Evolutionary conservation across 2,329 filamentous ascomycete species (phyloP).

Genomic region (Paecilomyces sp.): DNA sequence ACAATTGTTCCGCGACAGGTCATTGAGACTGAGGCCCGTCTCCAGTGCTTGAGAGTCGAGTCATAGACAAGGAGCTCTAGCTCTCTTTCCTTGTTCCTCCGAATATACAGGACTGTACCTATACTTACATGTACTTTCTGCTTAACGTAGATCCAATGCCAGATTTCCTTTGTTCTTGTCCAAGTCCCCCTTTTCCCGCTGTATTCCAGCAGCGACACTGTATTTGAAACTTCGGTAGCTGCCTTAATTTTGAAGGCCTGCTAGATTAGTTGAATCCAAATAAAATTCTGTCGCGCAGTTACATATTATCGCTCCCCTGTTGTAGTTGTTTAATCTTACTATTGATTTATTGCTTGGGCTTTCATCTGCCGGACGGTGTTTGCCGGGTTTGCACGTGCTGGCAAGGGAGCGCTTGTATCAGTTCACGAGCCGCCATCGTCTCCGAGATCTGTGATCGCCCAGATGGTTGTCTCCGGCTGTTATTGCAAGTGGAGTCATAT

Average conservation of each 20-base stretch:
- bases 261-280: neutral
- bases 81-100: conserved; percentile 8
- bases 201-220: neutral
- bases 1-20: conserved; percentile 47
- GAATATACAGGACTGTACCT: conserved; percentile 30
- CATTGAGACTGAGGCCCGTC: conserved; percentile 80
- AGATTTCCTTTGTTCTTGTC: conserved; percentile 19
- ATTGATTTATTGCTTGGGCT: neutral
- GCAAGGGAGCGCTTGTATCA: neutral
- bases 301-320: neutral
- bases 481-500: neutral
- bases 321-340: too few species aligned
- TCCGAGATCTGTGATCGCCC: neutral
- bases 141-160: conserved; percentile 29
- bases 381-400: conserved; percentile 14
- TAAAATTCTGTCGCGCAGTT: neutral
- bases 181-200: neutral
- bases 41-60: conserved; percentile 81
- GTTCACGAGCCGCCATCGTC: neutral
- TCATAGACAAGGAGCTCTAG: conserved; percentile 26
- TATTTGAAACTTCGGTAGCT: neutral
- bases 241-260: neutral
- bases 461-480: conserved; percentile 12
- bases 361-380: conserved; percentile 5
- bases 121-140: conserved; percentile 23